Evolutionary conservation across 2,329 filamentous ascomycete species (phyloP).

Genomic region (Monosporascus sp.): DNA sequence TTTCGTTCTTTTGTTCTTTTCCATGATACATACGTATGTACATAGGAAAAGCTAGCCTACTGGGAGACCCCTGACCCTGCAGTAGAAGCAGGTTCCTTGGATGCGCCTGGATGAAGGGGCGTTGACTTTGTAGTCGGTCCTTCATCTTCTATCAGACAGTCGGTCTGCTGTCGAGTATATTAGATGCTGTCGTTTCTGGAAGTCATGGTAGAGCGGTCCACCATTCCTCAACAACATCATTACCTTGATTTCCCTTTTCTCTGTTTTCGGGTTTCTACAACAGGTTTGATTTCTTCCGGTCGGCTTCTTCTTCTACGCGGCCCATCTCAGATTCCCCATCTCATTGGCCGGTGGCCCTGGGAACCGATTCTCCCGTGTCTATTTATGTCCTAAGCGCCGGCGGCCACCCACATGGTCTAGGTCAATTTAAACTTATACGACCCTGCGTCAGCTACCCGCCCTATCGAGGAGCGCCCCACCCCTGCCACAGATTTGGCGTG

Average conservation of each 20-base stretch:
- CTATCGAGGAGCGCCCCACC: neutral
- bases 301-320: neutral
- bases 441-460: neutral
- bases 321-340: neutral
- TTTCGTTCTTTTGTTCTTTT: neutral
- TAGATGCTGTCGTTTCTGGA: too few relatives aligned
- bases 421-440: slow-evolving; percentile 12
- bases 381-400: slow-evolving; percentile 28
- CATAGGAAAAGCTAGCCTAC: neutral
- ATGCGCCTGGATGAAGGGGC: neutral
- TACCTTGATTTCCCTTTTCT: neutral
- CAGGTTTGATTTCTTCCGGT: neutral
- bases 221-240: neutral
- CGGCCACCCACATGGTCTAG: slow-evolving; percentile 15
- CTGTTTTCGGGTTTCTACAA: neutral
- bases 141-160: neutral
- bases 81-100: neutral
- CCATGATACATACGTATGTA: neutral
- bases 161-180: too few relatives aligned
- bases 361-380: slow-evolving; percentile 5
- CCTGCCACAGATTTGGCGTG: neutral
- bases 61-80: neutral
- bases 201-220: neutral
- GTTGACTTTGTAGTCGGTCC: neutral
- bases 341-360: neutral